Base-by-base conservation (phyloP, 495 filamentous ascomycete genomes). In the Xylaria intraflava region DNA sequence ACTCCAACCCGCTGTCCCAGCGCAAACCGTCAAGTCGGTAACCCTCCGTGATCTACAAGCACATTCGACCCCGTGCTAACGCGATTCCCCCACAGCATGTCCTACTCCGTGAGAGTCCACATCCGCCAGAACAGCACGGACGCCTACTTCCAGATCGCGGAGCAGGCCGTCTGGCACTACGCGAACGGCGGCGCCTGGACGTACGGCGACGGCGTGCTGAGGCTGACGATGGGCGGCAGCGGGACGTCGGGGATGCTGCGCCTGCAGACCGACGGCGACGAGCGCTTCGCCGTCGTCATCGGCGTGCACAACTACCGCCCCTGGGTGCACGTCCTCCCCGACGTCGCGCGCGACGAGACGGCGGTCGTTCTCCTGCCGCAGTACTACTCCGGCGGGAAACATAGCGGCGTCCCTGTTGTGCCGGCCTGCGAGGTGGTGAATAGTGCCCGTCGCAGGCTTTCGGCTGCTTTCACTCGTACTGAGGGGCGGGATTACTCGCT, bases 381-480 rank as follows among this genome's bases (percentile, higher is more conserved):
- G 16, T 47, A 47, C 29, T 47, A 47, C 20, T 27, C 45, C 6
- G 45, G 45, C 19, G 45, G 45, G 27, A 47, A 47, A 19, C 29
- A 47, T 8, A 35, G 45, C 16, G 45, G 45, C n/a, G 45, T 47
- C 2, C 45, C 45, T 8, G 35, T 47, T 22, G 29, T 47, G 6
- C 27, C 45, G 7, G 16, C 45, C 19, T 47, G 45, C 16, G 35
- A 19, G 11, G 29, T 35, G 11, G 16, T 22, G 3, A 47, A 47
- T n/a, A 47, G 45, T 12, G 45, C 7, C 12, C 27, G 23, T 4
- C 45, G 45, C 45, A 47, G 29, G 31, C 11, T 47, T 7, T 81
- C 76, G 67, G 45, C 45, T 33, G 20, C 45, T 1, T 35, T 47
- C 29, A 23, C 17, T 4, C 27, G 11, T 6, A 33, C 45, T 3